A percentile compares a stretch with the other conserved stretches of the same genome.
Conservation (phyloP, 2,329 filamentous ascomycete genomes). For the Pseudofabraea citricarpa region DNA sequence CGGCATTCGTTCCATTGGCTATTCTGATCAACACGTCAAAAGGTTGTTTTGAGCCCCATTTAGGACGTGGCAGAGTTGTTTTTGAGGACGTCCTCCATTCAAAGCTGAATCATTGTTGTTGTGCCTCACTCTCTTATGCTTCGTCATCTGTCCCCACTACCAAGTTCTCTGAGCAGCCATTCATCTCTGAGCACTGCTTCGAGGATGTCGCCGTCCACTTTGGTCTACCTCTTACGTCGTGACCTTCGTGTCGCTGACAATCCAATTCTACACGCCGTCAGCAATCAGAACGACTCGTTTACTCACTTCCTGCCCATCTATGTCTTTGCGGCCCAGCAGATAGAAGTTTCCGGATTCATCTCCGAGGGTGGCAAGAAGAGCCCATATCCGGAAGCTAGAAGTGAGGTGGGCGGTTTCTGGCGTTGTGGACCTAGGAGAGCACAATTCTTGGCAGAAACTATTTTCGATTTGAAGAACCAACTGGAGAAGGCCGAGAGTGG, state of each 20-base stretch:
- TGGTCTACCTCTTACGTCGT: slow-evolving; percentile 68
- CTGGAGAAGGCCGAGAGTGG: slow-evolving; percentile 56
- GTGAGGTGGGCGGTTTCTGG: slow-evolving; percentile 63
- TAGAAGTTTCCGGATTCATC: slow-evolving; percentile 74
- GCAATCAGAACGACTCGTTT: slow-evolving; percentile 44
- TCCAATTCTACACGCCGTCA: slow-evolving; percentile 59
- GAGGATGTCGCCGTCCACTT: slow-evolving; percentile 41
- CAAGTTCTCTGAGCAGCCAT: no score
- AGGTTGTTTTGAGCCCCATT: no score
- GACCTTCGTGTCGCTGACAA: slow-evolving; percentile 73
- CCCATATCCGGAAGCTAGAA: slow-evolving; percentile 66
- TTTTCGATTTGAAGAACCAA: slow-evolving; percentile 66
- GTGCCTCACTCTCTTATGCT: no score
- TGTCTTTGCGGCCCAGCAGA: slow-evolving; percentile 63
- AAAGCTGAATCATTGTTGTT: no score
- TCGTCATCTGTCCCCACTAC: no score
- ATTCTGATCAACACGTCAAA: no score
- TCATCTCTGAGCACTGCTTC: no score
- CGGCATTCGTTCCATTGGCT: no score
- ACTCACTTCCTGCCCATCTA: slow-evolving; percentile 71
- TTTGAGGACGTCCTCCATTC: no score
- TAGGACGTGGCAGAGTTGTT: no score
- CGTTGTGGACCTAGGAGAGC: slow-evolving; percentile 68
- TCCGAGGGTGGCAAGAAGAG: slow-evolving; percentile 36
- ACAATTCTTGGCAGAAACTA: slow-evolving; percentile 66